Evolutionary conservation across 257 asterid species (phyloP).

Genomic region (Capsicum baccatum): DNA sequence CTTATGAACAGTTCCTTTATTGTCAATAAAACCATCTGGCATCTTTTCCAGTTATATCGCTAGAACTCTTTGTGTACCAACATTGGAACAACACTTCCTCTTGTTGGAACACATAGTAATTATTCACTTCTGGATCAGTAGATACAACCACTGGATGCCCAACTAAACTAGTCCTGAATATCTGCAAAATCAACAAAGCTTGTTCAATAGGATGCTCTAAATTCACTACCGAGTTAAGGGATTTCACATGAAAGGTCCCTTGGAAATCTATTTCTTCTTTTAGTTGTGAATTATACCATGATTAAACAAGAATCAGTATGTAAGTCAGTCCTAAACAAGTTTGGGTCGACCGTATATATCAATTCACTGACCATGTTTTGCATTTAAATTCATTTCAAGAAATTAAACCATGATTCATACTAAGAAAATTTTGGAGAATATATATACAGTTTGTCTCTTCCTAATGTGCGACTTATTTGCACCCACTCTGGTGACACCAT

Average conservation of each 20-base stretch:
- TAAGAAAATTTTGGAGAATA: neutral
- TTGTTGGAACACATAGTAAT: slow-evolving; percentile 28
- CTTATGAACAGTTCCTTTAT: slow-evolving; percentile 19
- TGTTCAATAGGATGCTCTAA: neutral
- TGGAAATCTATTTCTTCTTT: too few relatives aligned
- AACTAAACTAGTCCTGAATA: slow-evolving; percentile 33
- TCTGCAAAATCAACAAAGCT: slow-evolving; percentile 23
- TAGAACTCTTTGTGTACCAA: slow-evolving; percentile 25
- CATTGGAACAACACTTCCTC: neutral
- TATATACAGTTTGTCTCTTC: neutral
- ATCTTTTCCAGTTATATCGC: neutral
- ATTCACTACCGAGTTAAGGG: too few relatives aligned
- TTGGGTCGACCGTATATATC: too few relatives aligned
- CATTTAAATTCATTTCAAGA: too few relatives aligned
- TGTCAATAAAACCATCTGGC: neutral
- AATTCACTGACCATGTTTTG: too few relatives aligned
- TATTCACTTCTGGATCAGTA: slow-evolving; percentile 31
- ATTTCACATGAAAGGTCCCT: too few relatives aligned
- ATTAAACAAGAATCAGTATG: too few relatives aligned
- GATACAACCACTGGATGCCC: slow-evolving; percentile 34
- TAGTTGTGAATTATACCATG: too few relatives aligned
- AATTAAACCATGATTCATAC: neutral
- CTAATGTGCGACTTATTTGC: neutral
- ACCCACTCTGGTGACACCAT: neutral
- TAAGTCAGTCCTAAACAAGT: too few relatives aligned